Base-by-base conservation (phyloP, 2,329 filamentous ascomycete genomes). In the Reticulascus tulasneorum region DNA sequence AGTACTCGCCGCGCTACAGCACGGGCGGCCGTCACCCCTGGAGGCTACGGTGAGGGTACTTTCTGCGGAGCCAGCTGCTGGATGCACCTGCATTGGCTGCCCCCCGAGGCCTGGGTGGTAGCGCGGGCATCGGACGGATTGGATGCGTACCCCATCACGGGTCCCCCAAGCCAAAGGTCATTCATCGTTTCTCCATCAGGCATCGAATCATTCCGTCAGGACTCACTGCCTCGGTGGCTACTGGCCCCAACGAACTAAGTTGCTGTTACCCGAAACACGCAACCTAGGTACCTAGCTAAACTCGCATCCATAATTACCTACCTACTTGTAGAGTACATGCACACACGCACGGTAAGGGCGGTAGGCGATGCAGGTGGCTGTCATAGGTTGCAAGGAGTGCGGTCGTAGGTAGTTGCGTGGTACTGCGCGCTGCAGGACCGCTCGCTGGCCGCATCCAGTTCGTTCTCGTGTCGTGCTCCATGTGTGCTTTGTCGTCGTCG, bases 51-150 rank as follows among this genome's bases (percentile, higher is more conserved):
- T n/a, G n/a, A n/a, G n/a, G n/a, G n/a, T n/a, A n/a, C n/a, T n/a
- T n/a, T n/a, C n/a, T n/a, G n/a, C n/a, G 38, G 40, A 35, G 11
- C 15, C 25, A 20, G 33, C 26, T 11, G 29, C 37, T n/a, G n/a
- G 24, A 40, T 46, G 43, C 40, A 46, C 40, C 37, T 46, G 40
- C 43, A 44, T 44, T 46, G 40, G 43, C 29, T 40, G 42, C 33
- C 35, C 34, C 37, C 32, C 37, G 33, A 15, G 28, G 35, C 26
- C 37, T 26, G 33, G 24, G 16, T 20, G 15, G 25, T 23, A n/a
- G n/a, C n/a, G n/a, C n/a, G n/a, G n/a, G n/a, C 16, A 17, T 29
- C 27, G 27, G 15, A 16, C n/a, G n/a, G n/a, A n/a, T n/a, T n/a
- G n/a, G 36, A 30, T 29, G 28, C 37, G 40, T 29, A 40, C 12